Base-by-base conservation (phyloP, 2,329 filamentous ascomycete genomes). In the Aspergillus proliferans region DNA sequence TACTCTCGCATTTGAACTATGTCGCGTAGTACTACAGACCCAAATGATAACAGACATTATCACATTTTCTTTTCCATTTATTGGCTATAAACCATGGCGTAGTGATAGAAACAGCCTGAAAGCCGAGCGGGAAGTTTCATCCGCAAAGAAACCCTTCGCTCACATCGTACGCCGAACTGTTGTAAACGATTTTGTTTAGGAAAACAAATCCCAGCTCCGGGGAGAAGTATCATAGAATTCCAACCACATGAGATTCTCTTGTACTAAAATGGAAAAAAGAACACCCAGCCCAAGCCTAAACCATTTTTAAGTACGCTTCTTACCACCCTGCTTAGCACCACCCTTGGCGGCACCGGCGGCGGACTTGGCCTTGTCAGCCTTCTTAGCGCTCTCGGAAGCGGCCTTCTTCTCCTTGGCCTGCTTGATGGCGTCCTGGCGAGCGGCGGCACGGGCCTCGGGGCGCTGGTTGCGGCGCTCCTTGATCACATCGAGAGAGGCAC, bases 371-470 rank as follows among this genome's bases (percentile, higher is more conserved):
- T 98, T 98, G 79, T 97, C 91, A 53, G 88, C 87, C 88, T 97
- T 98, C 89, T 97, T 98, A 75, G 84, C 85, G 73, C 84, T 87
- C 76, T 88, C 85, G 56, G 84, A 82, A 58, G 84, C 90, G 61
- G 85, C 79, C 83, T 94, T 95, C 90, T 97, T 96, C 76, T 95
- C 91, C 87, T 98, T 98, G 80, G 85, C 88, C 74, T 94, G 90
- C 83, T 92, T 92, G 80, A 97, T 91, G 75, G 93, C 92, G 66
- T 85, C 80, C 64, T 82, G 79, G 72, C 93, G 92, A 71, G 90
- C 91, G 69, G 93, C 93, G 68, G 84, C 82, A 74, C 93, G 91
- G 73, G 90, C 92, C 82, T 97, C 93, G 66, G 93, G 93, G 76
- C 93, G 89, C 83, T 89, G 85, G 67, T 83, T 77, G 71, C 93